Evolutionary conservation across 202 grass and related monocot species (phyloP), one percentile per base, ranked within the genome.

Genomic region (Setaria italica): DNA sequence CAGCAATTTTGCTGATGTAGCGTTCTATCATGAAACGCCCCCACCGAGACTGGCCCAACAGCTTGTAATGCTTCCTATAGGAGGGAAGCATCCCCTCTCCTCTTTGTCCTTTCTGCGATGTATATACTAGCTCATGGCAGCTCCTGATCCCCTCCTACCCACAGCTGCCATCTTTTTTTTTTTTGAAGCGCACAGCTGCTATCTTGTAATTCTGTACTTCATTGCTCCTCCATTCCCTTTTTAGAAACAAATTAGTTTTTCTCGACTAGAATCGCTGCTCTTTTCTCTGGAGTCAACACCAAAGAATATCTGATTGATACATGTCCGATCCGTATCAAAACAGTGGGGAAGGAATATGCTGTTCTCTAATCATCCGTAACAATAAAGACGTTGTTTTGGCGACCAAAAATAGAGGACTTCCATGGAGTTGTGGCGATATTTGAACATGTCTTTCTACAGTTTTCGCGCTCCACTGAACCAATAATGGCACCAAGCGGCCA

Each of bases 101-200:
- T 86, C 85, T 53, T 89, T 51, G 50, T 51, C 67, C 77, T 87
- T 85, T 74, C 63, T 91, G 84, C 76, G 82, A 74, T 93, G 91
- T 95, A 85, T 88, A 95, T 93, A 60, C 80, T 71, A 89, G 68
- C 73, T 67, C 80, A 78, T 88, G 84, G 76, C 75, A 81, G 72
- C 78, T 90, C 39, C 79, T 83, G 63, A 88, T 78, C 82, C 85
- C 68, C 47, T 80, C 15, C 34, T 41, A 41, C 39, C 39, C 39
- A 41, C 39, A 41, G 39, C 4, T 41, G 39, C 39, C 39, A 25
- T 25, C 25, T 25, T 25, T 41, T 41, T 41, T 41, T 41, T 41
- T 41, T 39, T 39, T 35, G 34, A 39, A 41, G 39, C 39, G 39
- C 39, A 41, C 62, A 91, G 80, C 87, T 89, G 92, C 81, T 66